Evolutionary conservation across 192 early-diverging fungal genomes (phyloP).

Genomic region (Radiomyces spectabilis): DNA sequence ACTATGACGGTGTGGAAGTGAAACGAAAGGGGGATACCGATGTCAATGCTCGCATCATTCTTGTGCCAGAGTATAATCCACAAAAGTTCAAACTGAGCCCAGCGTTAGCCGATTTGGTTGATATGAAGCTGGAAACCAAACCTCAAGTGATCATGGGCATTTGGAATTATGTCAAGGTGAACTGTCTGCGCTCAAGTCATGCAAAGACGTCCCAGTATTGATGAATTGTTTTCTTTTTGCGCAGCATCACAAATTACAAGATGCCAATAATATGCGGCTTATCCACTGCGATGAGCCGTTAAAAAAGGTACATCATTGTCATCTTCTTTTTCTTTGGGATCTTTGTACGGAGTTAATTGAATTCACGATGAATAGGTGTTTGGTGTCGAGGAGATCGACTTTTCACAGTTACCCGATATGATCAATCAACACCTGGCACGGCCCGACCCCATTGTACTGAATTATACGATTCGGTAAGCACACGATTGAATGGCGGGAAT

Average conservation of each 20-base stretch:
- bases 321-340: too few relatives aligned
- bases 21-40: constrained; percentile 86
- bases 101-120: constrained; percentile 67
- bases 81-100: constrained; percentile 77
- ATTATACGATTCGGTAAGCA: constrained; percentile 83
- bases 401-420: constrained; percentile 78
- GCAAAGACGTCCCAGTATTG: not conserved
- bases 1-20: constrained; percentile 86
- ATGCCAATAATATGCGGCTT: constrained; percentile 77
- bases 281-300: constrained; percentile 81
- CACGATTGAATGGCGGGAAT: too few relatives aligned
- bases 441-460: constrained; percentile 81
- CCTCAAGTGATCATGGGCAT: constrained; percentile 75
- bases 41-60: constrained; percentile 69
- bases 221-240: too few relatives aligned
- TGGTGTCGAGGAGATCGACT: constrained; percentile 57
- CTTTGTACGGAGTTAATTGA: too few relatives aligned
- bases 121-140: constrained; percentile 68
- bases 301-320: constrained; percentile 57
- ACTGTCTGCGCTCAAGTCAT: too few relatives aligned
- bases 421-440: constrained; percentile 67
- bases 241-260: constrained; percentile 82
- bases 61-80: constrained; percentile 72
- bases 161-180: constrained; percentile 95
- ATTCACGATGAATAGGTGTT: constrained; percentile 70